Conservation (phyloP, 805 yeast species). For the Helenozyma rhizophorensis region DNA sequence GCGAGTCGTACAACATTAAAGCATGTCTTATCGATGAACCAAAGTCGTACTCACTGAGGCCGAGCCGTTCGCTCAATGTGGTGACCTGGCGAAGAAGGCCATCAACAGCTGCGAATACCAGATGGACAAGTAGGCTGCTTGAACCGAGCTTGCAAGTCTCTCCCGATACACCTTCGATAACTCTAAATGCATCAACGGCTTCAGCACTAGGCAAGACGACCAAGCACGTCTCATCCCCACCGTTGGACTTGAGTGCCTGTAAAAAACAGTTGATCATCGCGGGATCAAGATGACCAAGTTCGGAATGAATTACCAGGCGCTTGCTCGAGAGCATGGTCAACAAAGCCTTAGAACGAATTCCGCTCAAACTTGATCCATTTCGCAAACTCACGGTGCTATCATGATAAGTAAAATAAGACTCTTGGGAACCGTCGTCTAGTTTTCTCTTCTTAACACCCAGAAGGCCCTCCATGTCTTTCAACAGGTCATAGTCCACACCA, state of each 20-base stretch:
- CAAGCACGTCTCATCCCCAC: constrained; percentile 4
- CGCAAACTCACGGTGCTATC: neutral
- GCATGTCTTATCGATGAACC: constrained; percentile 16
- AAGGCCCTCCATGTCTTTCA: no score
- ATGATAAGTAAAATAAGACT: no score
- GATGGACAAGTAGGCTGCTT: no score
- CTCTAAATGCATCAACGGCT: neutral
- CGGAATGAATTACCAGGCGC: neutral
- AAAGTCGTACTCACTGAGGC: constrained; percentile 12
- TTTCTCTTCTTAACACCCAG: no score
- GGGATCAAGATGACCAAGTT: neutral
- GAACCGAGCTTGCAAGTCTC: no score
- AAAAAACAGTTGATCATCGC: constrained; percentile 2
- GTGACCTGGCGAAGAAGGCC: constrained; percentile 9
- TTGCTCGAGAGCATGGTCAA: no score
- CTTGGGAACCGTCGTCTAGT: no score
- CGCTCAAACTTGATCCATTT: no score
- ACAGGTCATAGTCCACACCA: no score
- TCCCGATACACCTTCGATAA: no score
- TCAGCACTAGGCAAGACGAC: neutral
- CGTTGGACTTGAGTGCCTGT: neutral
- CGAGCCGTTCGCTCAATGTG: constrained; percentile 13
- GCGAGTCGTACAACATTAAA: constrained; percentile 15
- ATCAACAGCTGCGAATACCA: no score
- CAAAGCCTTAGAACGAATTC: no score